Evolutionary conservation across 345 rosid species (phyloP).

Genomic region (Citrus australasica): DNA sequence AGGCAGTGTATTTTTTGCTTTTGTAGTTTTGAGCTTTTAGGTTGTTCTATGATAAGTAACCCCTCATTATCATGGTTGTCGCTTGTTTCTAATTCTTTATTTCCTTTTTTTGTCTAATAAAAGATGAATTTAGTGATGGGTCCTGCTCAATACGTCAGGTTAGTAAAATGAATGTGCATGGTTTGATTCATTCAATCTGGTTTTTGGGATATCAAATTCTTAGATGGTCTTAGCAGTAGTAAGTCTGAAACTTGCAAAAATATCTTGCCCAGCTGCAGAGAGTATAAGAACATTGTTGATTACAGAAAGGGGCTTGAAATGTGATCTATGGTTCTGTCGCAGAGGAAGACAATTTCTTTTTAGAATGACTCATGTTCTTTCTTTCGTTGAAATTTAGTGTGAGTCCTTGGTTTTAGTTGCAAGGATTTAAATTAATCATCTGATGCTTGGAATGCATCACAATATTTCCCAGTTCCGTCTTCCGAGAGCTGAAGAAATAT

Average conservation of each 20-base stretch:
- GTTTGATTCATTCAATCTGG: neutral
- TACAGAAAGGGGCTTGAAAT: neutral
- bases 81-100: neutral
- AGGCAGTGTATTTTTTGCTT: neutral
- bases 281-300: neutral
- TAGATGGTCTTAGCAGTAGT: neutral
- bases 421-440: neutral
- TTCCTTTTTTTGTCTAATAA: neutral
- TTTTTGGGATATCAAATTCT: neutral
- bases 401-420: neutral
- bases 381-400: neutral
- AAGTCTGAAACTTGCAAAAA: neutral
- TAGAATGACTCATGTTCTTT: neutral
- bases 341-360: neutral
- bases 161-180: neutral
- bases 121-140: neutral
- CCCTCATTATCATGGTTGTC: neutral
- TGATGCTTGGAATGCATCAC: constrained; percentile 1
- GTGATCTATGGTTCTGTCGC: neutral
- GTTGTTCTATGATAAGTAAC: neutral
- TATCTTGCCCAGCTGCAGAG: neutral
- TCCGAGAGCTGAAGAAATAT: constrained; percentile 81
- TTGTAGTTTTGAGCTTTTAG: neutral
- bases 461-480: constrained; percentile 56
- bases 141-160: neutral